These are phyloP conservation scores for Paraleonurus japonicus DNA, from an alignment of 257 asterid genomes.

Conservation along the genomic window DNA sequence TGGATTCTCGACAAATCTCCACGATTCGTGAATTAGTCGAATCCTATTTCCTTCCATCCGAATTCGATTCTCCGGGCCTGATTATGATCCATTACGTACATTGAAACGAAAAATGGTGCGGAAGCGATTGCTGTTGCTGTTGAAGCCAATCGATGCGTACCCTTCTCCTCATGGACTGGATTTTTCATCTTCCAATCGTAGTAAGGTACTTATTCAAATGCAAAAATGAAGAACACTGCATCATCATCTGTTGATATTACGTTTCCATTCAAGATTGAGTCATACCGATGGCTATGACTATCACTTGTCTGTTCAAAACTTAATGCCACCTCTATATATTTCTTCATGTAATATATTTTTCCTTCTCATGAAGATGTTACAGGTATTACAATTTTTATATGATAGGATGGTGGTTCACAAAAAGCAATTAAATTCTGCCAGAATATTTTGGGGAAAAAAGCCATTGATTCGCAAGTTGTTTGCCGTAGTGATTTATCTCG, in stretches of 20 bases:
- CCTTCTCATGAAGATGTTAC: conserved; percentile 33
- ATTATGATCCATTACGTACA: background rate
- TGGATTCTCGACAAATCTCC: too few species aligned
- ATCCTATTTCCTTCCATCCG: too few species aligned
- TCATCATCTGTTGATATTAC: background rate
- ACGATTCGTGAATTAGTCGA: too few species aligned
- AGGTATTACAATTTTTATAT: conserved; percentile 50
- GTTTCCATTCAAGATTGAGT: too few species aligned
- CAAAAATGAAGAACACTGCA: background rate
- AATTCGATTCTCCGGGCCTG: background rate
- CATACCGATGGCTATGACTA: too few species aligned
- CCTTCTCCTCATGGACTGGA: conserved; percentile 38
- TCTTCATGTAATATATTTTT: background rate
- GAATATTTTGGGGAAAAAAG: conserved; percentile 49
- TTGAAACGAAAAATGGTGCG: conserved; percentile 41
- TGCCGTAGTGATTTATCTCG: conserved; percentile 43
- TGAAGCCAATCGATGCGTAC: conserved; percentile 61
- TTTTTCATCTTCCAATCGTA: conserved; percentile 34
- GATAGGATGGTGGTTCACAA: conserved; percentile 56
- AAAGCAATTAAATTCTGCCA: conserved; percentile 52
- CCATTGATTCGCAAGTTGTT: conserved; percentile 42
- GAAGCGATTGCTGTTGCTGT: conserved; percentile 60
- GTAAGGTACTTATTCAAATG: conserved; percentile 40
- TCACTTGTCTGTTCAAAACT: background rate
- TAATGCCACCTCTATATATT: background rate